Conservation (phyloP, 345 rosid genomes). For the Brassica juncea region DNA sequence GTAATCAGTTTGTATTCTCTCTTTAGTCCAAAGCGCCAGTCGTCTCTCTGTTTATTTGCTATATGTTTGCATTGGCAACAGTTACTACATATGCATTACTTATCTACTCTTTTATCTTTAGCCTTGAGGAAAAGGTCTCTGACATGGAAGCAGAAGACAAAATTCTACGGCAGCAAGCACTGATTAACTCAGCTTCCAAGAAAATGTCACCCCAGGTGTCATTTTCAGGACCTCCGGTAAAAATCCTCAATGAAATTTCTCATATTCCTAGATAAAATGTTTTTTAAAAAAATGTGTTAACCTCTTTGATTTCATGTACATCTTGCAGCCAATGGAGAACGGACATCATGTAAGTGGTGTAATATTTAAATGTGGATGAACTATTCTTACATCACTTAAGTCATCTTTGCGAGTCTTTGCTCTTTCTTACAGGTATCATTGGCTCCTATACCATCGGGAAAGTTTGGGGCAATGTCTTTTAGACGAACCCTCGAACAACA, state of each 20-base stretch:
- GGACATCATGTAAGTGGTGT: slow-evolving; percentile 62
- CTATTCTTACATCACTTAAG: slow-evolving; percentile 7
- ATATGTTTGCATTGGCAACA: neutral
- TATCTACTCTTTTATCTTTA: slow-evolving; percentile 31
- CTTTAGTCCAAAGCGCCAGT: slow-evolving; percentile 6
- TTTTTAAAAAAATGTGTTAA: slow-evolving; percentile 3
- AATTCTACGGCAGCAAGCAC: slow-evolving; percentile 65
- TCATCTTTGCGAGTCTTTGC: slow-evolving; percentile 1
- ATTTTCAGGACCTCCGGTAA: slow-evolving; percentile 52
- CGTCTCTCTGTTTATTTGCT: neutral
- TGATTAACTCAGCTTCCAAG: slow-evolving; percentile 52
- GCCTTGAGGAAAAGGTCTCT: slow-evolving; percentile 82
- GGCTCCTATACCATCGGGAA: slow-evolving; percentile 52
- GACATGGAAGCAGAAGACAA: slow-evolving; percentile 86
- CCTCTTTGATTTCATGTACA: slow-evolving; percentile 23
- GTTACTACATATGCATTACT: neutral
- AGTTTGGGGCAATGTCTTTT: slow-evolving; percentile 52
- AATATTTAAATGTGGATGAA: slow-evolving; percentile 13
- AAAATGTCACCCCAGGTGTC: slow-evolving; percentile 66
- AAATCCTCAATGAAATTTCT: slow-evolving; percentile 4
- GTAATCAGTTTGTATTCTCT: neutral
- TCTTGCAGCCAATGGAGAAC: slow-evolving; percentile 64
- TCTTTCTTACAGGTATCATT: slow-evolving; percentile 52
- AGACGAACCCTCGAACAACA: slow-evolving; percentile 70
- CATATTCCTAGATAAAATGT: too few relatives aligned